phyloP scores from a whole-genome alignment of 768 basidiomycete species.

The Mycena belliarum region DNA sequence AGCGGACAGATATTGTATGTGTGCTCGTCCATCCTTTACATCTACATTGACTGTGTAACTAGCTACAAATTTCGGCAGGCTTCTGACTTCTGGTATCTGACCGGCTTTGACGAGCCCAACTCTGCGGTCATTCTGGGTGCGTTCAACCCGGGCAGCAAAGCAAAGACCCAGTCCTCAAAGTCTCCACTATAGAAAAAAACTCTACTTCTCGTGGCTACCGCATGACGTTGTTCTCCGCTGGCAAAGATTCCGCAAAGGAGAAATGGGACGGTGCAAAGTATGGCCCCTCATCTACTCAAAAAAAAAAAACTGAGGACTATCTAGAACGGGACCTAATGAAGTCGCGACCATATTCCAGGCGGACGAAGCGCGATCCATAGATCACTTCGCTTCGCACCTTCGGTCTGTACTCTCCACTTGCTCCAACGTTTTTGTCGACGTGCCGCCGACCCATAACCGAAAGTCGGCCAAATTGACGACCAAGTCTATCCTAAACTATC shows the following conservation, averaged over 20 bases:
- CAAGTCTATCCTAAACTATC: slow-evolving; percentile 59
- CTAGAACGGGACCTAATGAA: slow-evolving; percentile 65
- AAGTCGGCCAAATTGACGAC: slow-evolving; percentile 42
- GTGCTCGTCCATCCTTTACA: neutral
- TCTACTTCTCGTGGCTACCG: slow-evolving; percentile 74
- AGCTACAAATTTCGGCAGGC: slow-evolving; percentile 96
- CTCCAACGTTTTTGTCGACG: slow-evolving; percentile 55
- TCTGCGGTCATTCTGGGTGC: slow-evolving; percentile 83
- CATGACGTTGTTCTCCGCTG: slow-evolving; percentile 83
- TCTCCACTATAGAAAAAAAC: slow-evolving; percentile 56
- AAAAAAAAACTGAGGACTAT: neutral
- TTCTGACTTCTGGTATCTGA: slow-evolving; percentile 94
- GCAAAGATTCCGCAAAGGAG: slow-evolving; percentile 74
- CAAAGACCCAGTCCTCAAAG: too few species aligned
- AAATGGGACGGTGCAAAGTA: slow-evolving; percentile 91
- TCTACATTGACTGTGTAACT: too few species aligned
- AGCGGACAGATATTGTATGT: slow-evolving; percentile 82
- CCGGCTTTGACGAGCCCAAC: slow-evolving; percentile 93
- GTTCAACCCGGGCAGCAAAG: slow-evolving; percentile 8
- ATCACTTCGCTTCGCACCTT: slow-evolving; percentile 57
- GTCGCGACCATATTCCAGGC: slow-evolving; percentile 72
- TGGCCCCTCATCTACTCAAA: neutral
- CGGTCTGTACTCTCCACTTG: slow-evolving; percentile 51
- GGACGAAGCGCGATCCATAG: slow-evolving; percentile 66
- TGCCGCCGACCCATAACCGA: slow-evolving; percentile 31